Evolutionary conservation across 78 protist species (phyloP).

Genomic region (Planoprotostelium fungivorum): DNA sequence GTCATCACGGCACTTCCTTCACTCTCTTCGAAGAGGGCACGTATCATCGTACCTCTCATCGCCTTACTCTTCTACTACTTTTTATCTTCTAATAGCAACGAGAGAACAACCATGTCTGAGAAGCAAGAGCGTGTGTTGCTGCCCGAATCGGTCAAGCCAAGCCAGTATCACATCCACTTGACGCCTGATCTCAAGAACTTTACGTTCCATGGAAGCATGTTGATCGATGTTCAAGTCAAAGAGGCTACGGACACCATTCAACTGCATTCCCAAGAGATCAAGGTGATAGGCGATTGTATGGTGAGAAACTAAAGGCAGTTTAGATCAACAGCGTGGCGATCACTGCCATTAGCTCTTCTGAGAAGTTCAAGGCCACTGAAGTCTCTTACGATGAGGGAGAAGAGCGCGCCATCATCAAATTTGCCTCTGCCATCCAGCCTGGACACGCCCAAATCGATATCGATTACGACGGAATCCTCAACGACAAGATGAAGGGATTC

Average conservation of each 20-base stretch:
- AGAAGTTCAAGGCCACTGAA: not conserved
- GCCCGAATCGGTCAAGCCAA: conserved; percentile 40
- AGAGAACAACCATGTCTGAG: not conserved
- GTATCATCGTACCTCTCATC: not conserved
- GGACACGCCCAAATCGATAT: not conserved
- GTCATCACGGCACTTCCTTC: too few species aligned
- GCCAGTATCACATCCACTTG: conserved; percentile 19
- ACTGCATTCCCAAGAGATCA: conserved; percentile 19
- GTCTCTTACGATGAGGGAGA: conserved; percentile 6
- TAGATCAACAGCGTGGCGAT: conserved; percentile 7
- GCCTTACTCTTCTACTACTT: not conserved
- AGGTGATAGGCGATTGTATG: not conserved
- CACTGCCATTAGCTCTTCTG: conserved; percentile 9
- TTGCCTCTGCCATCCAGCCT: conserved; percentile 6
- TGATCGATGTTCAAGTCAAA: conserved; percentile 7
- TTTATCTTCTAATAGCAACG: not conserved
- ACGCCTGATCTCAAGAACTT: conserved; percentile 18
- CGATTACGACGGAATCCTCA: conserved; percentile 17
- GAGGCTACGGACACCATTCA: not conserved
- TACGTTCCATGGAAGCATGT: conserved; percentile 20
- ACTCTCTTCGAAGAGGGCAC: too few species aligned
- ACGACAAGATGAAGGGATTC: conserved; percentile 56
- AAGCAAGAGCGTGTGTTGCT: conserved; percentile 35
- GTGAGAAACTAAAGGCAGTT: too few species aligned
- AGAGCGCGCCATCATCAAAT: conserved; percentile 14